Evolutionary conservation across 2,329 filamentous ascomycete genomes (phyloP), one percentile per base, ranked within the genome.

Genomic region (Phialocephala sp.): DNA sequence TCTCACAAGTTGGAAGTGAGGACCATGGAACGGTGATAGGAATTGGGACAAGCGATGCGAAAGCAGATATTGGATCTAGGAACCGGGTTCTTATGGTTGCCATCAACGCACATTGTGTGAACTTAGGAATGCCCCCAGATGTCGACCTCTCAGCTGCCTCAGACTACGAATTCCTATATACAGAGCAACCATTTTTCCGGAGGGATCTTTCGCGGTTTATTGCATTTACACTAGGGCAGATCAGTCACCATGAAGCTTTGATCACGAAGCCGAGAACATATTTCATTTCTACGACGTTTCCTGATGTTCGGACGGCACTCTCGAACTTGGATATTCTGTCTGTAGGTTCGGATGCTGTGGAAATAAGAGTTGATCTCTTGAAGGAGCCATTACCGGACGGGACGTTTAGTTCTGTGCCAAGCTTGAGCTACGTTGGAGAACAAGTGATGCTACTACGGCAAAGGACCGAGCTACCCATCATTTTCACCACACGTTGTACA

Each of bases 141-240:
- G 76, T 85, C 45, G 77, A 82, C 55, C 83, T 93, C 27, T 92
- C 89, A 18, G 81, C 86, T 32, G 78, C 85, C 64, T 94, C 91
- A 79, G 91, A 95, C 79, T 95, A 94, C 79, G 92, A 96, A 76
- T 95, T 94, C 72, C 83, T 96, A 22, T 96, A 95, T 79, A 91
- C 90, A 3, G 85, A 89, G 68, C 83, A 84, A 9, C 85, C 89
- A 0, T 92, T 91, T 76, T 88, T 90, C 68, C 87, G 92, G 35
- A 85, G 91, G 64, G 91, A 95, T 74, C 80, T 95, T 55, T 87
- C 91, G 11, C 87, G 92, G 43, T 95, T 94, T 75, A 85, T 93
- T 32, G 91, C 91, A 6, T 89, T 95, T 74, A 89, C 91, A 6
- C 81, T 95, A 32, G 92, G 92, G 11, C 92, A 95, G 79, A 89